These are phyloP conservation scores for Salvia sclarea DNA, from an alignment of 305 asterid species.

Conservation along the genomic window DNA sequence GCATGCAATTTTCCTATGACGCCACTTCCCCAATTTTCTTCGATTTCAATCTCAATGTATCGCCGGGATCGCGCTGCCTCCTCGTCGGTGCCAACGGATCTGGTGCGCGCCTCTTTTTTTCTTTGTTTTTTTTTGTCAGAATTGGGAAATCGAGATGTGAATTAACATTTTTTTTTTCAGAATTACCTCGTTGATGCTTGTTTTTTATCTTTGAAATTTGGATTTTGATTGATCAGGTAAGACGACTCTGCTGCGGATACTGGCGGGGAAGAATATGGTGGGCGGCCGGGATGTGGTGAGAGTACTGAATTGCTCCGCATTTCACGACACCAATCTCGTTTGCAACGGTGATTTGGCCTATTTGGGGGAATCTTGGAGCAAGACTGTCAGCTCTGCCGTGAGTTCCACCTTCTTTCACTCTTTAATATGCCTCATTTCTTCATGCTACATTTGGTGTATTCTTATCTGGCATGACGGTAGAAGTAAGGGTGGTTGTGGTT, in stretches of 20 bases:
- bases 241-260: conserved; percentile 84
- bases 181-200: neutral
- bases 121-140: neutral
- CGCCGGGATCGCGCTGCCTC: conserved; percentile 85
- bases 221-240: conserved; percentile 56
- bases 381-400: conserved; percentile 84
- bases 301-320: conserved; percentile 77
- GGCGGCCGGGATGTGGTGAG: conserved; percentile 87
- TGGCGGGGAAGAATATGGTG: conserved; percentile 98
- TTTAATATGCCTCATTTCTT: neutral
- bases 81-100: conserved; percentile 98
- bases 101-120: conserved; percentile 42
- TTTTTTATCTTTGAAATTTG: neutral
- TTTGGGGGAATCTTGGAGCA: conserved; percentile 96
- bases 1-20: conserved; percentile 91
- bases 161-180: neutral
- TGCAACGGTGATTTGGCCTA: conserved; percentile 90
- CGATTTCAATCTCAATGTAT: conserved; percentile 60
- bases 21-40: conserved; percentile 60
- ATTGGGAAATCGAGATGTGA: neutral
- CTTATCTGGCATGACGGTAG: too few species aligned
- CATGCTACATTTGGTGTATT: neutral
- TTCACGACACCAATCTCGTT: conserved; percentile 81
- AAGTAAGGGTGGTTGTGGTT: too few species aligned
- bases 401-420: conserved; percentile 33